Conservation (phyloP, 1,284 basidiomycete genomes). For the Cryptococcus neoformans region DNA sequence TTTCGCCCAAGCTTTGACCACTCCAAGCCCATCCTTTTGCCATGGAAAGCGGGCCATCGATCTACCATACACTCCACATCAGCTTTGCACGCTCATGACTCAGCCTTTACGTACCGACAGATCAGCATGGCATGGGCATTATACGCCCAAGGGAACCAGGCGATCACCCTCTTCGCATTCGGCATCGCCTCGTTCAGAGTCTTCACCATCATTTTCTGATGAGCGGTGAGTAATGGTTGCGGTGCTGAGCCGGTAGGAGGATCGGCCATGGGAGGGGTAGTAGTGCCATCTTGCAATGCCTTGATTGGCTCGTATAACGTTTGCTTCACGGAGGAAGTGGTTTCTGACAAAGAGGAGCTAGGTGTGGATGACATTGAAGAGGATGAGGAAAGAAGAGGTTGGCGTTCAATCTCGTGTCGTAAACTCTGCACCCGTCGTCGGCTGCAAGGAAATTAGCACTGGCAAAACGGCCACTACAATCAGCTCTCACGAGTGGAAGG, state of each 20-base stretch:
- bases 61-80: constrained; percentile 2
- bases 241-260: constrained; percentile 4
- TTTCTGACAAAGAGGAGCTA: not conserved
- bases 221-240: constrained; percentile 23
- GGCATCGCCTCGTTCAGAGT: constrained; percentile 27
- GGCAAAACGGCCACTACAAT: not conserved
- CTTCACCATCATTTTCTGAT: constrained; percentile 32
- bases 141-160: constrained; percentile 43
- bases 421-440: constrained; percentile 4
- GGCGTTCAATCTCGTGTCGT: constrained; percentile 3
- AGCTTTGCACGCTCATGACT: not conserved
- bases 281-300: constrained; percentile 1
- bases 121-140: constrained; percentile 42
- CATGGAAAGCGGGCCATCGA: constrained; percentile 25
- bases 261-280: constrained; percentile 11
- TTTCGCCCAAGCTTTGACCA: constrained; percentile 28
- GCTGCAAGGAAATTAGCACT: constrained; percentile 1
- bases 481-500: constrained; percentile 26
- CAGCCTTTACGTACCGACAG: constrained; percentile 25
- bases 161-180: constrained; percentile 33
- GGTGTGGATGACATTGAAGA: not conserved
- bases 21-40: constrained; percentile 31
- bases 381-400: constrained; percentile 6
- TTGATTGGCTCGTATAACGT: not conserved
- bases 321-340: not conserved